A percentile compares a stretch with the other conserved stretches of the same genome.
Evolutionary conservation across 2,329 filamentous ascomycete genomes (phyloP).

Genomic region (Parastagonospora nodorum): DNA sequence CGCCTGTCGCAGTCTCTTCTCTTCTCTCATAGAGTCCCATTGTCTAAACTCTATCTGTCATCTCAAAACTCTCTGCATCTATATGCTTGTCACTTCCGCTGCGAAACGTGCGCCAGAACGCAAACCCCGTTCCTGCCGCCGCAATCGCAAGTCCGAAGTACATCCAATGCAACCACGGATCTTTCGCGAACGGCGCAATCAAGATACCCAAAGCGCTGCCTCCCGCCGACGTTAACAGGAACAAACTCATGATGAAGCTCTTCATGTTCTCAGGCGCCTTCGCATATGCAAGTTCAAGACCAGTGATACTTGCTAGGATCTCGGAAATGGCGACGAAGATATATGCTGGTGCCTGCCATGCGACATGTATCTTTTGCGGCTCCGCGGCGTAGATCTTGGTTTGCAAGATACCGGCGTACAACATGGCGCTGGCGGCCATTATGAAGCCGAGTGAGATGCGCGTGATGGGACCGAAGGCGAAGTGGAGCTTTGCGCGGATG

Average conservation of each 20-base stretch:
- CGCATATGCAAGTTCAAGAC: slow-evolving; percentile 54
- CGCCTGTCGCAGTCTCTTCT: too few relatives aligned
- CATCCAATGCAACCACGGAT: slow-evolving; percentile 71
- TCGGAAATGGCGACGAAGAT: slow-evolving; percentile 52
- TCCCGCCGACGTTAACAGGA: slow-evolving; percentile 64
- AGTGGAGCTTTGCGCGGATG: slow-evolving; percentile 47
- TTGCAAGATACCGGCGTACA: slow-evolving; percentile 63
- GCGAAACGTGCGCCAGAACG: slow-evolving; percentile 60
- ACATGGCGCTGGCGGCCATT: slow-evolving; percentile 58
- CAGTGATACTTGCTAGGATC: slow-evolving; percentile 55
- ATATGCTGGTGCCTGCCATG: slow-evolving; percentile 53
- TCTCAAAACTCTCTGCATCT: slow-evolving; percentile 21
- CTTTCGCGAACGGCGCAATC: slow-evolving; percentile 63
- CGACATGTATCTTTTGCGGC: slow-evolving; percentile 53
- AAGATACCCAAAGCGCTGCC: slow-evolving; percentile 66
- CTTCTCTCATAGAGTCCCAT: too few relatives aligned
- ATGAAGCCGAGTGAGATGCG: slow-evolving; percentile 60
- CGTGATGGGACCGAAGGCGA: slow-evolving; percentile 56
- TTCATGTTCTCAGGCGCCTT: slow-evolving; percentile 55
- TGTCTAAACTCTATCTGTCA: slow-evolving; percentile 1
- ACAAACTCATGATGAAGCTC: slow-evolving; percentile 60
- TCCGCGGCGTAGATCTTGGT: slow-evolving; percentile 58
- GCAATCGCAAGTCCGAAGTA: slow-evolving; percentile 62
- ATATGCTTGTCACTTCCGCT: neutral
- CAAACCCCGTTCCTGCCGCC: slow-evolving; percentile 54